Evolutionary conservation across 2,329 filamentous ascomycete genomes (phyloP).

Genomic region (Dendrostoma leiphaemia): DNA sequence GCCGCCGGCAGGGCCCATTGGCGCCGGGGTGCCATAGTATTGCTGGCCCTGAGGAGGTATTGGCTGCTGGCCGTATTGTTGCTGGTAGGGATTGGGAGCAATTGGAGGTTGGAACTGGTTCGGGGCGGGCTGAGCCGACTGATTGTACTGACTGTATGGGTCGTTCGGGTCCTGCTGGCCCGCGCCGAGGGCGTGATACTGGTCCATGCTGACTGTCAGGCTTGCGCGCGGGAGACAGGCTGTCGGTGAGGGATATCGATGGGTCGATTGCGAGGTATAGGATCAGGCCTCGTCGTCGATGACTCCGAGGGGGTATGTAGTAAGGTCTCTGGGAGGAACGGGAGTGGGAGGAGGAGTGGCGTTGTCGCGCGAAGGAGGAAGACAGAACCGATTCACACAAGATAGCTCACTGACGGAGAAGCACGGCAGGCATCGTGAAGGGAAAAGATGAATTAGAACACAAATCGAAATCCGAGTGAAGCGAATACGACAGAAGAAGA

Average conservation of each 20-base stretch:
- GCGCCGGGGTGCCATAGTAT: conserved; percentile 35
- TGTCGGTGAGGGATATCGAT: neutral
- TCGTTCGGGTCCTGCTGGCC: conserved; percentile 52
- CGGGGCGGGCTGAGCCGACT: conserved; percentile 38
- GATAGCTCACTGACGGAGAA: neutral
- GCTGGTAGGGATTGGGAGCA: conserved; percentile 54
- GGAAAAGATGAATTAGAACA: neutral
- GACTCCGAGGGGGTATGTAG: neutral
- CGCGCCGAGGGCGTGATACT: conserved; percentile 52
- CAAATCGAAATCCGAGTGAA: too few species aligned
- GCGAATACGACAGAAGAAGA: neutral
- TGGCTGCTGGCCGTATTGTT: conserved; percentile 32
- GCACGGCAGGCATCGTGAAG: neutral
- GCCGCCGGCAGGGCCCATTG: conserved; percentile 26
- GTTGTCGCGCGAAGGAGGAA: neutral
- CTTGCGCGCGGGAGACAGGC: neutral
- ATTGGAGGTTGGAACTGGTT: conserved; percentile 52
- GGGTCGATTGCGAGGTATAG: neutral
- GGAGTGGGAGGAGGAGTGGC: neutral
- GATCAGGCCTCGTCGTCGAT: neutral
- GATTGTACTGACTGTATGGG: conserved; percentile 33
- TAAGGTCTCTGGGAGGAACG: neutral
- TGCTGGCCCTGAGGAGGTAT: conserved; percentile 36
- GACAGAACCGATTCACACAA: neutral
- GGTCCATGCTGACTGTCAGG: conserved; percentile 33